Conservation (phyloP, 2,329 filamentous ascomycete genomes). For the Fusarium piperis region DNA sequence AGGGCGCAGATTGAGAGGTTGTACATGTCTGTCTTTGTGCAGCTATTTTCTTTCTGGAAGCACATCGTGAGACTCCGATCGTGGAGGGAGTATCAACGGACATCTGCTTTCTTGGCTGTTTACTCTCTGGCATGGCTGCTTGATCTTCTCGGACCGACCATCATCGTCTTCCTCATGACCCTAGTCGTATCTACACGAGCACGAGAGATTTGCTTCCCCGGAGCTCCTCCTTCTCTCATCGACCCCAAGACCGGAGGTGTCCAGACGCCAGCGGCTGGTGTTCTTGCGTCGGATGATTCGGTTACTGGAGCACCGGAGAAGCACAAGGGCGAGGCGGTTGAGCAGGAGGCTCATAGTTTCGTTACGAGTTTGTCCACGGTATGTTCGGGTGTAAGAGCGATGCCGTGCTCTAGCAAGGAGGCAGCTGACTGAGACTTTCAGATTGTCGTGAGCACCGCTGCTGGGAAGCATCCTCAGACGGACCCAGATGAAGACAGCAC, state of each 20-base stretch:
- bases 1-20: conserved; percentile 80
- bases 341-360: conserved; percentile 84
- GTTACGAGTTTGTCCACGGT: conserved; percentile 71
- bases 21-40: conserved; percentile 81
- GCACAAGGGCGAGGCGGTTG: conserved; percentile 83
- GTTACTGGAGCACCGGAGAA: conserved; percentile 85
- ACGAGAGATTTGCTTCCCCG: conserved; percentile 75
- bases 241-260: conserved; percentile 75
- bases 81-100: conserved; percentile 79
- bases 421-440: conserved; percentile 35
- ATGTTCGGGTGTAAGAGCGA: conserved; percentile 45
- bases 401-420: neutral
- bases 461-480: conserved; percentile 78
- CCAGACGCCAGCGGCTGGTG: conserved; percentile 79
- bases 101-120: conserved; percentile 67
- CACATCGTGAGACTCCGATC: conserved; percentile 81
- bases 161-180: conserved; percentile 67
- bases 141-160: conserved; percentile 73
- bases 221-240: conserved; percentile 79
- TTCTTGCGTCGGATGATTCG: conserved; percentile 79
- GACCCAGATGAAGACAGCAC: conserved; percentile 64
- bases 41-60: conserved; percentile 73
- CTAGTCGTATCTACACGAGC: conserved; percentile 73
- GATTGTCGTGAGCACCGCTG: conserved; percentile 78
- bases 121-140: conserved; percentile 75